A percentile compares a stretch with the other conserved stretches of the same genome.
Conservation (phyloP, 2,329 filamentous ascomycete genomes). For the Sporothrix globosa region DNA sequence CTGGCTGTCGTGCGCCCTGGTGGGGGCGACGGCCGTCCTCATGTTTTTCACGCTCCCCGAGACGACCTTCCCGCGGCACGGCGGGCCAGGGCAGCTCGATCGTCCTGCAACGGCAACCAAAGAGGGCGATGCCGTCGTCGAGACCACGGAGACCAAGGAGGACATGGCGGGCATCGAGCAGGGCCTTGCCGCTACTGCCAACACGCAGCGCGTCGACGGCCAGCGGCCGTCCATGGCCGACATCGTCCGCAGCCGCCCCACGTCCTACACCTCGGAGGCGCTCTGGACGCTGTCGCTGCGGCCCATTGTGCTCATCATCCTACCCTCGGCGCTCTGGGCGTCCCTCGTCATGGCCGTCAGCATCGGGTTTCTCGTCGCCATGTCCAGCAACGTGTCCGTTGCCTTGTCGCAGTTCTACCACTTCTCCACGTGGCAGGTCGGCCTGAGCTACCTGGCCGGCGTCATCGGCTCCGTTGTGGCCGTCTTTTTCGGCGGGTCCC, state of each 20-base stretch:
- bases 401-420: not conserved
- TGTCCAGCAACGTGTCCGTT: not conserved
- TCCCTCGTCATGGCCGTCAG: not conserved
- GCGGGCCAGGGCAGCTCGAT: too few relatives aligned
- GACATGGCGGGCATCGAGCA: not conserved
- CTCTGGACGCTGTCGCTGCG: not conserved
- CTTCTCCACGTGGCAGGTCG: constrained; percentile 48
- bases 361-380: not conserved
- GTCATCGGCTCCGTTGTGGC: constrained; percentile 54
- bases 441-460: constrained; percentile 55
- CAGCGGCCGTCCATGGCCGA: not conserved
- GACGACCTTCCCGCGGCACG: not conserved
- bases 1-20: not conserved
- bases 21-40: not conserved
- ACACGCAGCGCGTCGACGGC: not conserved
- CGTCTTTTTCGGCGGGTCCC: constrained; percentile 54
- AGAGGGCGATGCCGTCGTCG: not conserved
- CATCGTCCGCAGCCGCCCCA: not conserved
- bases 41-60: not conserved
- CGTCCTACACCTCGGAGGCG: not conserved
- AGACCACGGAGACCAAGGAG: not conserved
- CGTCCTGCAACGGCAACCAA: too few relatives aligned
- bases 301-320: not conserved
- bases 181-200: not conserved
- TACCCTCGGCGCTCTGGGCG: not conserved